Percentiles rank a stretch among this genome's conserved stretches.
These are phyloP conservation scores for Cladosporium velox DNA, from an alignment of 2,329 filamentous ascomycete genomes.

Conservation along the genomic window DNA sequence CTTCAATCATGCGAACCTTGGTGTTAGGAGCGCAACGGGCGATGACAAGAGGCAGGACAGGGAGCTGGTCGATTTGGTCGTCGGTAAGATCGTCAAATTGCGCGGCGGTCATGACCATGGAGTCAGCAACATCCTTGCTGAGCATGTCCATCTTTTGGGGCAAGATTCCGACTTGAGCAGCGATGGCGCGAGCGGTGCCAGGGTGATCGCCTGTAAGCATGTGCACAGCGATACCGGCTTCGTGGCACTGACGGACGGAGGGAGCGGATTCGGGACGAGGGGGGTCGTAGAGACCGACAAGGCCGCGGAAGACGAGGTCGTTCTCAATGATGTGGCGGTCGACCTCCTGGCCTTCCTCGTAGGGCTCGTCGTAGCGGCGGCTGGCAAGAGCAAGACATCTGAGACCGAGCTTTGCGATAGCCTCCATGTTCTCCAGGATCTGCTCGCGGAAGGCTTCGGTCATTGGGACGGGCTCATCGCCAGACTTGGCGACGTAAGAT, in stretches of 20 bases:
- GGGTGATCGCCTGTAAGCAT: conserved; percentile 86
- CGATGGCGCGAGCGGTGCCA: conserved; percentile 76
- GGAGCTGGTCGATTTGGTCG: conserved; percentile 71
- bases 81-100: conserved; percentile 66
- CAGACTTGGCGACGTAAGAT: conserved; percentile 36
- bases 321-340: conserved; percentile 65
- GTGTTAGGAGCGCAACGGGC: conserved; percentile 83
- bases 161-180: conserved; percentile 76
- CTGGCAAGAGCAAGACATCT: conserved; percentile 68
- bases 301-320: conserved; percentile 72
- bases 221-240: conserved; percentile 75
- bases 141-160: conserved; percentile 59
- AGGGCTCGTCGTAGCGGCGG: conserved; percentile 40
- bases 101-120: conserved; percentile 71
- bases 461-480: conserved; percentile 50
- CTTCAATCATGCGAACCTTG: conserved; percentile 89
- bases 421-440: conserved; percentile 69
- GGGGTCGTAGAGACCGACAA: conserved; percentile 84
- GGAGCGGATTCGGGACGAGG: conserved; percentile 77
- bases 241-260: conserved; percentile 69
- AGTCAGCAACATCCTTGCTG: conserved; percentile 62
- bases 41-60: conserved; percentile 76
- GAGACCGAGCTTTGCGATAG: conserved; percentile 65
- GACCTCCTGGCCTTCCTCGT: conserved; percentile 52
- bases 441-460: conserved; percentile 55